These are phyloP conservation scores for Pichia paraexigua DNA, from an alignment of 805 yeast species.

Conservation along the genomic window DNA sequence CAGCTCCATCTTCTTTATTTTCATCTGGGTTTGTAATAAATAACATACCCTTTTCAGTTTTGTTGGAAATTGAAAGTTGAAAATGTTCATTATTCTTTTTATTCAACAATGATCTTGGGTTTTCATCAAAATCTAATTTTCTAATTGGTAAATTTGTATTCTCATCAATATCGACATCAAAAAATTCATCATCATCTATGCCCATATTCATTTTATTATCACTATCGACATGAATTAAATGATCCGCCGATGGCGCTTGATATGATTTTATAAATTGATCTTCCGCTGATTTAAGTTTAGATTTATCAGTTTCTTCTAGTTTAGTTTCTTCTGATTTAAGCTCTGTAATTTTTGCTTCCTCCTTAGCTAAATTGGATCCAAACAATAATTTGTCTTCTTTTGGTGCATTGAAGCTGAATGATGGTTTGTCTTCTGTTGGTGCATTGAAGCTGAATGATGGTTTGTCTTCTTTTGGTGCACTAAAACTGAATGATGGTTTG, in stretches of 20 bases:
- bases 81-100: conserved; percentile 23
- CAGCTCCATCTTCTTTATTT: background rate
- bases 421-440: background rate
- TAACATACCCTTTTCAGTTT: conserved; percentile 33
- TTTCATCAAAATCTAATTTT: conserved; percentile 28
- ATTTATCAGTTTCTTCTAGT: background rate
- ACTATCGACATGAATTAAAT: background rate
- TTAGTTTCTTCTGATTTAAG: too few species aligned
- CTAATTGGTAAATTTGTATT: conserved; percentile 24
- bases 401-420: background rate
- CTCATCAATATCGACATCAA: conserved; percentile 18
- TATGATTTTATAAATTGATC: conserved; percentile 4
- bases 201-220: conserved; percentile 5
- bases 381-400: background rate
- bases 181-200: conserved; percentile 8
- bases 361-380: background rate
- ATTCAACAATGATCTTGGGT: conserved; percentile 29
- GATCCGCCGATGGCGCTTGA: conserved; percentile 2
- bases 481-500: too few species aligned
- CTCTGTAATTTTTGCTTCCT: background rate
- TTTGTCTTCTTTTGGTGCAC: too few species aligned
- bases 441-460: too few species aligned
- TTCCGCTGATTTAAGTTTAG: background rate
- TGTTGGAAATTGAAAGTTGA: conserved; percentile 42
- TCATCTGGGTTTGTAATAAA: conserved; percentile 24